A percentile compares a stretch with the other conserved stretches of the same genome.
Evolutionary conservation across 2,329 filamentous ascomycete genomes (phyloP).

Genomic region (Scedosporium boydii): DNA sequence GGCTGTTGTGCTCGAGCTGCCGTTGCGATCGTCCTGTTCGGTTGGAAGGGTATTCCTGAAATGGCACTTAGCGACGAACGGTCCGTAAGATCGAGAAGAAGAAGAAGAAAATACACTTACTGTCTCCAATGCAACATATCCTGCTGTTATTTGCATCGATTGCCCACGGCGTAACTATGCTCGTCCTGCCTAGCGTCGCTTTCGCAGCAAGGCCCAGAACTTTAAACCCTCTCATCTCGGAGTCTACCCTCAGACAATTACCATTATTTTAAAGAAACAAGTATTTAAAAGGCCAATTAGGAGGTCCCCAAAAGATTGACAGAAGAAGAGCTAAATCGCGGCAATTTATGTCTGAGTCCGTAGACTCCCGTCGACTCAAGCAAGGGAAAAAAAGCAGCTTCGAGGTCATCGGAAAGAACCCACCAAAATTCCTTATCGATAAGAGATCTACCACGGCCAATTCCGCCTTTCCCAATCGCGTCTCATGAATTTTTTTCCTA

Average conservation of each 20-base stretch:
- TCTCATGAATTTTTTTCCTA: constrained; percentile 2
- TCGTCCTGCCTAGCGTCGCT: neutral
- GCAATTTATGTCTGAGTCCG: no score
- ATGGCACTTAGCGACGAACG: neutral
- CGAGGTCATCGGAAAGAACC: neutral
- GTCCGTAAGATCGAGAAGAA: neutral
- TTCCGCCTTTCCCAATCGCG: neutral
- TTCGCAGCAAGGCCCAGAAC: neutral
- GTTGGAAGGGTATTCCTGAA: neutral
- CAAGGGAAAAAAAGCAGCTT: neutral
- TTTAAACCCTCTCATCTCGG: neutral
- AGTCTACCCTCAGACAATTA: neutral
- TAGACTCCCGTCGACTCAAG: no score
- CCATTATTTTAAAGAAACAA: neutral
- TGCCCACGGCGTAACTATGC: neutral
- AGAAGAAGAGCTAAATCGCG: neutral
- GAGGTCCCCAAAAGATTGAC: neutral
- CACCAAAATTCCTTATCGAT: constrained; percentile 2
- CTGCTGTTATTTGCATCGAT: neutral
- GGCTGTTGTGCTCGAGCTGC: neutral
- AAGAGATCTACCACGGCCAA: neutral
- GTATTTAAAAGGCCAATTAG: neutral
- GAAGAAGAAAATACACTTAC: neutral
- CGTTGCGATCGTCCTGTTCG: neutral
- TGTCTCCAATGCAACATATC: neutral